Base-by-base conservation (phyloP, 169 alveolate species). In the Cryptosporidium muris region DNA sequence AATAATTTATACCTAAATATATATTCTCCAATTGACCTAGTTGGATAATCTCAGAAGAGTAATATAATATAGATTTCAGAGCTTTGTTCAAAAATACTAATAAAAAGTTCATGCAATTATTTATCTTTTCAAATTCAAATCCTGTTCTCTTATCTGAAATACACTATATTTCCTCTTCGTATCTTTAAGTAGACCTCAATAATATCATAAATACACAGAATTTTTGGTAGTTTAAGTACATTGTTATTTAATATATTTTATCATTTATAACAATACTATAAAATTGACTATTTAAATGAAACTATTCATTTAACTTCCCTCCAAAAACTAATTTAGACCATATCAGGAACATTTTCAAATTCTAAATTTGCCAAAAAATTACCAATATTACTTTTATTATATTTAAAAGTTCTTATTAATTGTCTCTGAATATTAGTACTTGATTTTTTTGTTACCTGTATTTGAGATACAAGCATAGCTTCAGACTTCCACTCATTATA, bases 401-500 rank as follows among this genome's bases (percentile, higher is more conserved):
- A 43, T 34, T 74, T 74, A 42, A 42, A 34, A 16, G 67, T 68
- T 11, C 25, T 60, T 25, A 36, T 25, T 7, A 74, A 58, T 43
- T 36, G 14, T 60, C 45, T 74, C 45, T 74, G 85, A 42, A 64
- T 74, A 34, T 74, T 68, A 0, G 34, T 1, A 42, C 74, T 58
- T 48, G 42, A 43, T 74, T 74, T 52, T 9, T 16, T 74, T 25
- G 85, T 74, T 54, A 48, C 34, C 16, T 25, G 63, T 47, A 43
- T 51, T 25, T 58, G 54, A 11, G 54, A 60, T 34, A 74, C 54
- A 34, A 74, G 54, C 14, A 74, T 51, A 36, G 85, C 56, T 38
- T 74, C 85, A 4, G 85, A 74, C 25, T 74, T 74, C 85, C 68
- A 74, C 11, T 74, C 85, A 58, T 74, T 74, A 38, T 74, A 43